Evolutionary conservation across 768 basidiomycete genomes (phyloP).

Genomic region (Leccinum rimulosum): DNA sequence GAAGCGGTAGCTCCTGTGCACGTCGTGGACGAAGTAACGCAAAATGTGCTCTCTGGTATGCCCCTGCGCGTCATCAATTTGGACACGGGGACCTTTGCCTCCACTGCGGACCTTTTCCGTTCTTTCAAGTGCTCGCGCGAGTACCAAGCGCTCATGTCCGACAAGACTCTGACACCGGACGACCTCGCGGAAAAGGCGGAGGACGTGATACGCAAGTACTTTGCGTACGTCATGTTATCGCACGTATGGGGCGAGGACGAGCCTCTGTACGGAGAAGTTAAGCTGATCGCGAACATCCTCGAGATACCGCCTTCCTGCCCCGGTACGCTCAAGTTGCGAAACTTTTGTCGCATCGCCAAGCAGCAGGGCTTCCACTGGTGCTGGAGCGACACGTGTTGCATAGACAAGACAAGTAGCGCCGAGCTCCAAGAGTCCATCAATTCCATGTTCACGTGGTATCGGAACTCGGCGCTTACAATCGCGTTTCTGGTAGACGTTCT

Average conservation of each 20-base stretch:
- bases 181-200: conserved; percentile 15
- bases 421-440: conserved; percentile 32
- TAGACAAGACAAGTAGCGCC: conserved; percentile 29
- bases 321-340: conserved; percentile 21
- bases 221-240: conserved; percentile 28
- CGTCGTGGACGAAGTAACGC: conserved; percentile 17
- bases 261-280: conserved; percentile 21
- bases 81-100: conserved; percentile 19
- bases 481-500: conserved; percentile 27
- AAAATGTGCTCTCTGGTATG: conserved; percentile 20
- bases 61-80: conserved; percentile 25
- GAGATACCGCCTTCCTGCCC: conserved; percentile 17
- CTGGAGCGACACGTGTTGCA: conserved; percentile 34
- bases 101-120: conserved; percentile 16
- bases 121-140: conserved; percentile 16
- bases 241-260: conserved; percentile 30
- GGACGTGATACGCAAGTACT: conserved; percentile 17
- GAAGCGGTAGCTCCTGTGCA: conserved; percentile 9
- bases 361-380: conserved; percentile 20
- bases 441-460: conserved; percentile 35
- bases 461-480: conserved; percentile 29
- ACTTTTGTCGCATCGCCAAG: conserved; percentile 21
- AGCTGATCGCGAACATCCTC: conserved; percentile 11
- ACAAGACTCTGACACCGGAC: conserved; percentile 4
- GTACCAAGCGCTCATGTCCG: conserved; percentile 12